Percentiles rank a stretch among this genome's conserved stretches.
These are phyloP conservation scores for Botrytis byssoidea DNA, from an alignment of 2,329 filamentous ascomycete species.

Conservation along the genomic window DNA sequence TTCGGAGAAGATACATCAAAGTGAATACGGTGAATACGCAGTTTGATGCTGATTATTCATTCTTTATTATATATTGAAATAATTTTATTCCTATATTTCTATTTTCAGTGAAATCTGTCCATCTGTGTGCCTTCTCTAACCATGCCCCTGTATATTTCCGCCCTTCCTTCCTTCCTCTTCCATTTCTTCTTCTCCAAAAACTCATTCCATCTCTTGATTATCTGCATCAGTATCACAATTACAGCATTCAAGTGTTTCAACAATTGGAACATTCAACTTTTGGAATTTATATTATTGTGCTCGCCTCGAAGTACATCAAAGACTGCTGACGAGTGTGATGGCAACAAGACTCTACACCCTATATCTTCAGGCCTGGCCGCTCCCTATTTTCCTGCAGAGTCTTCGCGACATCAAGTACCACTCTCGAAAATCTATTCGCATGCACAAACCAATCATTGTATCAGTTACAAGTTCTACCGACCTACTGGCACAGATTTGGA, in stretches of 20 bases:
- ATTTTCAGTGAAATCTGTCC: background rate
- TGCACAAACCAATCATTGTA: background rate
- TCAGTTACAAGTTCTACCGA: background rate
- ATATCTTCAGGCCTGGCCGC: background rate
- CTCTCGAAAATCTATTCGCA: background rate
- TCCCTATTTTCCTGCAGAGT: too few species aligned
- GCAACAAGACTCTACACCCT: background rate
- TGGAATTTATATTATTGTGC: background rate
- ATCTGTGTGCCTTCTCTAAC: background rate
- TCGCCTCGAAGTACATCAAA: background rate
- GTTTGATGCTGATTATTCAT: background rate
- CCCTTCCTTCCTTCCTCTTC: background rate
- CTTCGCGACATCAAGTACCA: background rate
- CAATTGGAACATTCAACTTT: accelerated
- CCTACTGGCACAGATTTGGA: background rate
- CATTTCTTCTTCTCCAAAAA: background rate
- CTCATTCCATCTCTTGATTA: background rate
- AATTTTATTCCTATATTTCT: background rate
- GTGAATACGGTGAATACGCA: accelerated
- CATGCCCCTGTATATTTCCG: background rate
- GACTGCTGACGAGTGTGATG: background rate
- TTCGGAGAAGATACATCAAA: background rate
- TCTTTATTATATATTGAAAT: background rate
- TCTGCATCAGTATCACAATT: background rate
- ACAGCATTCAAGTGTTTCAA: background rate